Evolutionary conservation across 352 stramenopile species (phyloP).

Genomic region (Pythium apleroticum): DNA sequence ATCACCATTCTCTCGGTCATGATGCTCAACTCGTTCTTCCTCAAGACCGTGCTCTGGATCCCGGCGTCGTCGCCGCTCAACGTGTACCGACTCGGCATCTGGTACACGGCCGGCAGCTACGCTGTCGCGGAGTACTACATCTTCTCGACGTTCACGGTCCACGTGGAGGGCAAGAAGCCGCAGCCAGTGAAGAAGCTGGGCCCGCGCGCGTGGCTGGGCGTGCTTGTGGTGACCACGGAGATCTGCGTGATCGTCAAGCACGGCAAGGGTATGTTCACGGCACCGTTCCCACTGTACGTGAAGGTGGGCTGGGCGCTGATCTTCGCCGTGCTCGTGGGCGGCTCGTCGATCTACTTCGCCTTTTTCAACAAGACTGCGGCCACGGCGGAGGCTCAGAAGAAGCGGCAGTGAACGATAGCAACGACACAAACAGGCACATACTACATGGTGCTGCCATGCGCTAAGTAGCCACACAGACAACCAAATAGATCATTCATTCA

Average conservation of each 20-base stretch:
- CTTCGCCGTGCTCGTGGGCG: slow-evolving; percentile 68
- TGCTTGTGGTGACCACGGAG: slow-evolving; percentile 77
- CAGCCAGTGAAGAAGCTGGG: slow-evolving; percentile 78
- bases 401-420: slow-evolving; percentile 9
- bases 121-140: slow-evolving; percentile 90
- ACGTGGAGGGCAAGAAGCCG: slow-evolving; percentile 46
- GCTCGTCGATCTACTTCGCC: slow-evolving; percentile 84
- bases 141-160: slow-evolving; percentile 86
- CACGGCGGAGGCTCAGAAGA: slow-evolving; percentile 7
- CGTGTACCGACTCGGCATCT: slow-evolving; percentile 73
- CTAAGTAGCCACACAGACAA: background rate
- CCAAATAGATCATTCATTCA: slow-evolving; percentile 3
- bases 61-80: slow-evolving; percentile 82
- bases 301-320: slow-evolving; percentile 82
- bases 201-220: slow-evolving; percentile 76
- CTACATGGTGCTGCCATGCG: background rate
- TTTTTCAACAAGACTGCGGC: slow-evolving; percentile 53
- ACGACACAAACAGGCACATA: background rate
- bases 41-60: slow-evolving; percentile 92
- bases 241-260: slow-evolving; percentile 85
- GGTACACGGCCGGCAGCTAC: slow-evolving; percentile 87
- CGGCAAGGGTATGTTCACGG: slow-evolving; percentile 86
- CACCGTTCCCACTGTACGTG: slow-evolving; percentile 75
- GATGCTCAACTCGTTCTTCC: slow-evolving; percentile 96
- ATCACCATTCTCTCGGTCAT: slow-evolving; percentile 90